Conservation (phyloP, 257 asterid species). For the Solanum boliviense region DNA sequence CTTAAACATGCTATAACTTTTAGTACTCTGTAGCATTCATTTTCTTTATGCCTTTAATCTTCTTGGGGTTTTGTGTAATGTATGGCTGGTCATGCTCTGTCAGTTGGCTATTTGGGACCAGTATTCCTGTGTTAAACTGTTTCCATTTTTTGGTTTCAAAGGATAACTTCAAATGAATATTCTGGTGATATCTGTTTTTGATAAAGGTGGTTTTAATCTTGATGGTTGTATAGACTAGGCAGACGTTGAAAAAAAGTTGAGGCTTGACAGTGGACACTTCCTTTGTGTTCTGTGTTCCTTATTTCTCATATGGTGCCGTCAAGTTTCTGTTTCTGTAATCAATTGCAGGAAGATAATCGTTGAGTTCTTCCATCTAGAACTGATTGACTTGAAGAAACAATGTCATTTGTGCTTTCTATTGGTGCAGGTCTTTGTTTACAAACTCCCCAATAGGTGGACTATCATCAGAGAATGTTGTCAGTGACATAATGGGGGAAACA, state of each 20-base stretch:
- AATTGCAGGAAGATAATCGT: background rate
- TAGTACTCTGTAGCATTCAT: background rate
- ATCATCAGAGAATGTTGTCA: conserved; percentile 60
- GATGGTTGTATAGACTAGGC: background rate
- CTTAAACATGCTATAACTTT: background rate
- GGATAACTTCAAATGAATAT: background rate
- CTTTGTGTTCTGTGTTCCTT: background rate
- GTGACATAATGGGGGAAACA: conserved; percentile 37
- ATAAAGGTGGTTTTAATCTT: background rate
- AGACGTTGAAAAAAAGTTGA: background rate
- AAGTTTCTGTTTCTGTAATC: background rate
- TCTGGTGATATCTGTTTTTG: background rate
- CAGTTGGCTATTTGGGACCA: background rate
- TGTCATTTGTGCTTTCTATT: conserved; percentile 12
- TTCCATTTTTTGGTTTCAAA: background rate
- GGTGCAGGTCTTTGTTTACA: conserved; percentile 49
- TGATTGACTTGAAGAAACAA: background rate
- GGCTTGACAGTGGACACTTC: background rate
- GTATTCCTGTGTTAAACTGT: background rate
- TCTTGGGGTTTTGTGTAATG: background rate
- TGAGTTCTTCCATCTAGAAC: background rate
- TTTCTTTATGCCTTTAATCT: background rate
- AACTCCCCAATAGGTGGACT: conserved; percentile 50
- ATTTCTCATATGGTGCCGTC: background rate
- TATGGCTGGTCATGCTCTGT: background rate